Percentiles rank a stretch among this genome's conserved stretches.
Evolutionary conservation across 2,329 filamentous ascomycete genomes (phyloP).

Genomic region (Fusarium sp.): DNA sequence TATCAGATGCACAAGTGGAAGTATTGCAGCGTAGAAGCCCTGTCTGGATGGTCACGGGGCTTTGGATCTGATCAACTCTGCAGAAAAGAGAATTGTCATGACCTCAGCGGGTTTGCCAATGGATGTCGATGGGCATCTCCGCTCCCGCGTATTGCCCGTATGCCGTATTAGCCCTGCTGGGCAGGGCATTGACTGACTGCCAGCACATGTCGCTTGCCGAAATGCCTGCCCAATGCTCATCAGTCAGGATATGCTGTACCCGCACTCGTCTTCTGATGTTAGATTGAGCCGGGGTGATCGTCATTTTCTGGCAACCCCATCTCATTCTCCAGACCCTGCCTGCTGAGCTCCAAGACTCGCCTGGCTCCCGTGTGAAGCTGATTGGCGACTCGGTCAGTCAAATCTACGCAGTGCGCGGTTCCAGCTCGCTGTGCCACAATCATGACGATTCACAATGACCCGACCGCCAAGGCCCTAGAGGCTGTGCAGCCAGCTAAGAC

Average conservation of each 20-base stretch:
- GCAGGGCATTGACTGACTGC: not conserved
- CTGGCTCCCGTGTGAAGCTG: conserved; percentile 4
- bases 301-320: conserved; percentile 10
- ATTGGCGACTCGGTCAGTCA: conserved; percentile 22
- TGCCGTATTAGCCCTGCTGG: conserved; percentile 3
- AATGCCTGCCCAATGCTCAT: conserved; percentile 1
- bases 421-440: conserved; percentile 41
- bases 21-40: not conserved
- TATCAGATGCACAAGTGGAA: conserved; percentile 7
- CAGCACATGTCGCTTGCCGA: not conserved
- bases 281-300: conserved; percentile 16
- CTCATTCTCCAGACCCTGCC: not conserved
- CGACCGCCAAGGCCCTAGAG: conserved; percentile 7
- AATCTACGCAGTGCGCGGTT: conserved; percentile 22
- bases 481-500: conserved; percentile 1
- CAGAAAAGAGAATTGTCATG: conserved; percentile 4
- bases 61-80: not conserved
- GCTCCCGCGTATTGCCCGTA: conserved; percentile 7
- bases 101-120: conserved; percentile 4
- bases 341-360: conserved; percentile 9
- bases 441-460: conserved; percentile 28
- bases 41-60: not conserved
- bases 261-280: not conserved
- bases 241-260: not conserved
- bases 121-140: not conserved